These are phyloP conservation scores for Ormosia semicastrata DNA, from an alignment of 306 rosid species.

Conservation along the genomic window DNA sequence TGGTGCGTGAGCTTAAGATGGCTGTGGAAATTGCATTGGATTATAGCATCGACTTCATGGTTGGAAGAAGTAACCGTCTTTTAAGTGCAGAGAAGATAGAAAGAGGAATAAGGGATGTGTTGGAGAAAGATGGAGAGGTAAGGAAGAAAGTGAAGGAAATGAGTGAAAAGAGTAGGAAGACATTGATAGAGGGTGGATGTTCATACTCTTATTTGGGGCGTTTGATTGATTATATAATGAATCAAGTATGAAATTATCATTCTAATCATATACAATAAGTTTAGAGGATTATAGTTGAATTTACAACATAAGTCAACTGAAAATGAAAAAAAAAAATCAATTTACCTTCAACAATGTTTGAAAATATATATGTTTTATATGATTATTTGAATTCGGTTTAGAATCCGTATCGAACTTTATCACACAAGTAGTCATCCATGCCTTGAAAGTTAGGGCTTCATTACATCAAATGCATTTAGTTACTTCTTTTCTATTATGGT, in stretches of 20 bases:
- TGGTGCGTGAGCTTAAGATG: constrained; percentile 39
- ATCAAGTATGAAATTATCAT: not conserved
- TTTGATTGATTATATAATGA: constrained; percentile 26
- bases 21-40: constrained; percentile 37
- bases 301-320: not conserved
- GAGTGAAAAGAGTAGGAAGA: constrained; percentile 29
- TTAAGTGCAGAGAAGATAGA: constrained; percentile 36
- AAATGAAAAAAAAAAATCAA: too few relatives aligned
- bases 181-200: constrained; percentile 34
- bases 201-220: constrained; percentile 27
- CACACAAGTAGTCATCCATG: too few relatives aligned
- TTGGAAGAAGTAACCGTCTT: not conserved
- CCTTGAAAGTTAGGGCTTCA: too few relatives aligned
- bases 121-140: constrained; percentile 33
- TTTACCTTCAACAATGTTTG: not conserved
- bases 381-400: too few relatives aligned
- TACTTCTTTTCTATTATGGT: too few relatives aligned
- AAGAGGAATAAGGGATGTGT: constrained; percentile 33
- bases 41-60: not conserved
- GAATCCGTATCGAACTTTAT: too few relatives aligned
- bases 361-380: too few relatives aligned
- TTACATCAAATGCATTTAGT: too few relatives aligned
- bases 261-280: not conserved
- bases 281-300: not conserved
- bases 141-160: constrained; percentile 32